A percentile compares a stretch with the other conserved stretches of the same genome.
Evolutionary conservation across 163 green algal species (phyloP).

Genomic region (Chloromonas sp.): DNA sequence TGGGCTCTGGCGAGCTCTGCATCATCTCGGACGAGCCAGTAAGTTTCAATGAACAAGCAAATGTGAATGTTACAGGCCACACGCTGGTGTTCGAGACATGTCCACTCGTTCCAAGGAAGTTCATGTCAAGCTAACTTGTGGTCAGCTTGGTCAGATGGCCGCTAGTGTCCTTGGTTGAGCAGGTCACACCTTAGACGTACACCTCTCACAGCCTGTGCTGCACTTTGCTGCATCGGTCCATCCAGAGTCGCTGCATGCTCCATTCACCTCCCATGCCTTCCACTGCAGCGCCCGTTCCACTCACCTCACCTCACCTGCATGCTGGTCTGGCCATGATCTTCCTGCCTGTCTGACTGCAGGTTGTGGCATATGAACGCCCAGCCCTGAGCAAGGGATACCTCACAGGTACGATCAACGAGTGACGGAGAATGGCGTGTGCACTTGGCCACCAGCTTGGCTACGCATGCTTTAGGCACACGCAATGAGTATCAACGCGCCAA

Average conservation of each 20-base stretch:
- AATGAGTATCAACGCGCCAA: neutral
- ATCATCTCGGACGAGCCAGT: constrained; percentile 69
- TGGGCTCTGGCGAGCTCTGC: constrained; percentile 46
- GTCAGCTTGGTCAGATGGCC: too few species aligned
- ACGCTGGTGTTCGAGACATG: neutral
- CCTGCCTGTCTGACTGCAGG: constrained; percentile 18
- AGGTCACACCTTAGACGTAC: too few species aligned
- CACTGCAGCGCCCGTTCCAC: neutral
- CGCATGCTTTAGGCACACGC: too few species aligned
- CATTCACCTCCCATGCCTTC: neutral
- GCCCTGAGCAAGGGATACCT: constrained; percentile 86
- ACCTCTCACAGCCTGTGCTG: neutral
- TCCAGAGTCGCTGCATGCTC: neutral
- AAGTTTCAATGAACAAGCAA: constrained; percentile 2
- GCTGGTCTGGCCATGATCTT: neutral
- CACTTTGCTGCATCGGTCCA: neutral
- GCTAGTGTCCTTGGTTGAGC: too few species aligned
- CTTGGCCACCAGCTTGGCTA: too few species aligned
- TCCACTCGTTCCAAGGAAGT: too few species aligned
- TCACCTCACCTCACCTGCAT: neutral
- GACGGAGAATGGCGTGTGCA: neutral
- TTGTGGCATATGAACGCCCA: constrained; percentile 82
- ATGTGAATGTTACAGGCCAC: neutral
- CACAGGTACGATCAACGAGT: constrained; percentile 16
- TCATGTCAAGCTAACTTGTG: too few species aligned